Base-by-base conservation (phyloP, 139 green algal species). In the Volvox reticuliferus region DNA sequence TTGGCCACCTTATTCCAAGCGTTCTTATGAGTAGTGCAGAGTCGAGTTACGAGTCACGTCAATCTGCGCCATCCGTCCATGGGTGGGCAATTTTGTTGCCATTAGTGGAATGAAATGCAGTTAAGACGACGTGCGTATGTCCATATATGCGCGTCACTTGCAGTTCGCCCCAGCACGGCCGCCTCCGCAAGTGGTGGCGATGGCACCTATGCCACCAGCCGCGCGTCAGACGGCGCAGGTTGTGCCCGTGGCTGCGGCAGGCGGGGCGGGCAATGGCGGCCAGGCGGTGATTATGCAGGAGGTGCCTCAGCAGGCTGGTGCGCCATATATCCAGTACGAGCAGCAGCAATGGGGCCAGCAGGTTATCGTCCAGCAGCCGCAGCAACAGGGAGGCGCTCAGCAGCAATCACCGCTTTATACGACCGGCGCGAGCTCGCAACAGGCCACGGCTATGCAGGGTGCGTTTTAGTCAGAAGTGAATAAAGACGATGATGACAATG, bases 291-390 rank as follows among this genome's bases (percentile, higher is more conserved):
- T 86, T 0, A 28, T 86, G 61, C 86, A 91, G 86, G 61, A 91
- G 76, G 33, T 86, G 24, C 76, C 62, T 21, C 76, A 79, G 87
- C 87, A 90, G 73, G 71, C 26, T 30, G 69, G 55, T 2, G 12
- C 32, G 62, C 87, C 82, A 77, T 91, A 91, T 55, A 79, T 91
- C 24, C 86, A 75, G 73, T 90, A 90, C 86, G 86, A 90, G 30
- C 86, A 90, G 86, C 86, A 89, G 69, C 84, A 79, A 68, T 87
- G 81, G 85, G 37, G 44, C 13, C n/a, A 55, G 37, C 37, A 71
- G 37, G 69, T 82, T 9, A 89, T 89, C 5, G 85, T 89, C 37
- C 85, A 83, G 86, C 86, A 75, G 73, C 85, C 37, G 69, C 86
- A 83, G 86, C 37, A 61, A 30, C 37, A 71, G 69, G 69, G 69